phyloP scores from a whole-genome alignment of 1,284 basidiomycete species.

The Erythrobasidium hasegawianum region DNA sequence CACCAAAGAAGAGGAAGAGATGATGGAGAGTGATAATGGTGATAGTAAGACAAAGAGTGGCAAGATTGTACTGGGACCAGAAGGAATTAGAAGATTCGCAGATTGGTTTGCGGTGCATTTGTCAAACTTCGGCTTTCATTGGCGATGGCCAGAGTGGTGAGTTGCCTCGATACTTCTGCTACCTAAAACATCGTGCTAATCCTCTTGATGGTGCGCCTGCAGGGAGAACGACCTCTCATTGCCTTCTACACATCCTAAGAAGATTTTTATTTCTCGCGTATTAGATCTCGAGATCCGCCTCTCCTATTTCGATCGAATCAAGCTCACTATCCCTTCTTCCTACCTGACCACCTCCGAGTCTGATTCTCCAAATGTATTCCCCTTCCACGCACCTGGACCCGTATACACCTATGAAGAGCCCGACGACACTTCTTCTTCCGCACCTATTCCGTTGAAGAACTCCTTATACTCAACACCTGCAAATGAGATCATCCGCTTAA shows the following conservation, averaged over 20 bases:
- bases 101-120: slow-evolving; percentile 97
- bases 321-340: slow-evolving; percentile 77
- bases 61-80: slow-evolving; percentile 63
- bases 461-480: slow-evolving; percentile 17
- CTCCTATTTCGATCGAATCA: slow-evolving; percentile 88
- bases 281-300: slow-evolving; percentile 86
- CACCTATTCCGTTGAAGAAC: slow-evolving; percentile 50
- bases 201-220: too few relatives aligned
- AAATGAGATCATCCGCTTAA: slow-evolving; percentile 64
- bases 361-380: slow-evolving; percentile 62
- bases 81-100: slow-evolving; percentile 71
- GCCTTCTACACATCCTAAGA: slow-evolving; percentile 71
- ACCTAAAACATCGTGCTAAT: too few relatives aligned
- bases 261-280: slow-evolving; percentile 77
- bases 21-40: neutral
- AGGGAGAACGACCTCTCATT: slow-evolving; percentile 83
- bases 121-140: slow-evolving; percentile 95
- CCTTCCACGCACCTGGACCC: slow-evolving; percentile 72
- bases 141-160: slow-evolving; percentile 99
- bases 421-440: slow-evolving; percentile 27
- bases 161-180: too few relatives aligned
- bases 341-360: slow-evolving; percentile 56
- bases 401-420: slow-evolving; percentile 69
- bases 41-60: slow-evolving; percentile 5
- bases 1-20: neutral